A percentile compares a stretch with the other conserved stretches of the same genome.
phyloP scores from a whole-genome alignment of 2,329 filamentous ascomycete species.

The Exophiala lecanii-corni region DNA sequence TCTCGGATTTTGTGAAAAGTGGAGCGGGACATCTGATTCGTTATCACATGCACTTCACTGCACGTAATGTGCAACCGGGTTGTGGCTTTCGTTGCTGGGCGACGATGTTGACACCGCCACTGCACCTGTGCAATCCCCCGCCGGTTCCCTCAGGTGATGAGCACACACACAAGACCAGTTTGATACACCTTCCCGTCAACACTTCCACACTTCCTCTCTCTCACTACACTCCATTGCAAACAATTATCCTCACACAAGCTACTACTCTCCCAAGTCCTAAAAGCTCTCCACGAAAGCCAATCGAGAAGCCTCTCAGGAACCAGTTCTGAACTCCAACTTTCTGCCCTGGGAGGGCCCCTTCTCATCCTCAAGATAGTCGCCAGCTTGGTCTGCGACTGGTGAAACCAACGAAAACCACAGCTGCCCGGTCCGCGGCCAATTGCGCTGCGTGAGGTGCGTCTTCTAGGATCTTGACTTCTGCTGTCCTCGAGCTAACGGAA shows the following conservation, averaged over 20 bases:
- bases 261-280: constrained; percentile 1
- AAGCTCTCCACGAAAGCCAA: constrained; percentile 16
- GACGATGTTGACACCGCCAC: background rate
- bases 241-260: constrained; percentile 6
- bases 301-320: constrained; percentile 24
- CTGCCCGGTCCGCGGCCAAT: constrained; percentile 73
- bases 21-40: too few relatives aligned
- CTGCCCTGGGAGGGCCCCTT: constrained; percentile 27
- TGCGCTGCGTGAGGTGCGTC: constrained; percentile 74
- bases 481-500: constrained; percentile 9
- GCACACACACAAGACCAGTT: constrained; percentile 5
- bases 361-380: constrained; percentile 15
- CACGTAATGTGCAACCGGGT: too few relatives aligned
- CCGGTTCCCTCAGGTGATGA: constrained; percentile 2
- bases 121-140: background rate
- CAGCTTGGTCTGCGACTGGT: constrained; percentile 26
- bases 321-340: constrained; percentile 14
- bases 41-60: too few relatives aligned
- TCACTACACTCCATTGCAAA: constrained; percentile 11
- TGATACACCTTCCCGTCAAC: constrained; percentile 10
- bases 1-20: too few relatives aligned
- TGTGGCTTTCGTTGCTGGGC: background rate
- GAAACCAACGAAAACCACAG: constrained; percentile 29
- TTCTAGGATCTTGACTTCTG: too few relatives aligned
- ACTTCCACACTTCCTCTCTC: constrained; percentile 5